phyloP scores from a whole-genome alignment of 108 stramenopile genomes.

The Nitzschia putrida region DNA sequence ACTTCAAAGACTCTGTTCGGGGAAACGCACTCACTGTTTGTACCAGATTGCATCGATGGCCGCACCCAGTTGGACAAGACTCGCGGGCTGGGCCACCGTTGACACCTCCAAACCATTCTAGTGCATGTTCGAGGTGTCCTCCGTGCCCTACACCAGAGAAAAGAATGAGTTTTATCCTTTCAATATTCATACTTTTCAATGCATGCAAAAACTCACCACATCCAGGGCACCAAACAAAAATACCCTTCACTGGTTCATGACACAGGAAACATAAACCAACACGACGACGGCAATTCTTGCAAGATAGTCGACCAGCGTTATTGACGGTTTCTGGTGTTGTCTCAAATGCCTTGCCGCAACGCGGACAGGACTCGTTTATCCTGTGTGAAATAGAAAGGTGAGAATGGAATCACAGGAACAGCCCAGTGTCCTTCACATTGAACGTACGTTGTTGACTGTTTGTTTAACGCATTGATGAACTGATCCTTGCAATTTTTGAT shows the following conservation, averaged over 20 bases:
- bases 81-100: constrained; percentile 54
- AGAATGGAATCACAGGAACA: neutral
- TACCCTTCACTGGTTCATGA: constrained; percentile 77
- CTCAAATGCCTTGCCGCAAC: constrained; percentile 70
- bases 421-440: neutral
- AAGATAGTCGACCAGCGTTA: constrained; percentile 42
- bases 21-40: constrained; percentile 54
- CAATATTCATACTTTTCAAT: neutral
- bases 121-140: constrained; percentile 67
- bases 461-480: constrained; percentile 71
- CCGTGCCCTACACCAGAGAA: constrained; percentile 36
- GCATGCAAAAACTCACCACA: constrained; percentile 55
- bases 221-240: constrained; percentile 90
- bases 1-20: constrained; percentile 26
- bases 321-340: constrained; percentile 16
- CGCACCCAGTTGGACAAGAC: constrained; percentile 83
- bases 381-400: constrained; percentile 16
- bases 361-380: constrained; percentile 80
- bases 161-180: neutral
- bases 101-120: constrained; percentile 70
- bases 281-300: constrained; percentile 70
- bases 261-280: constrained; percentile 83
- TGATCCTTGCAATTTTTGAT: constrained; percentile 74
- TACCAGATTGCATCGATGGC: constrained; percentile 76
- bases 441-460: constrained; percentile 78